Base-by-base conservation (phyloP, 176 grass and related monocot genomes). In the Phragmites australis region DNA sequence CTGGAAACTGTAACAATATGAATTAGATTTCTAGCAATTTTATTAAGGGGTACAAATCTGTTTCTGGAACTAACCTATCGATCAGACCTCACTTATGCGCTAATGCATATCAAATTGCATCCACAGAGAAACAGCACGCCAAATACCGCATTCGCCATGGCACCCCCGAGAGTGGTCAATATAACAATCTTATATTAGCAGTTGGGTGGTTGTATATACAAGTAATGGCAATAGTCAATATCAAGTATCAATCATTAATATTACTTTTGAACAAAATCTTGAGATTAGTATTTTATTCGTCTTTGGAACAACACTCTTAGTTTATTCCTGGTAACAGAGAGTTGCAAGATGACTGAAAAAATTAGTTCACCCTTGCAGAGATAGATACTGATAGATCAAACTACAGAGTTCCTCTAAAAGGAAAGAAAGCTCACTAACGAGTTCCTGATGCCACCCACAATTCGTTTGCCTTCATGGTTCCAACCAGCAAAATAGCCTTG, bases 391-490 rank as follows among this genome's bases (percentile, higher is more conserved):
- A 49, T 30, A 75, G 12, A 75, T 30, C 19, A 80, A 32, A 74
- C 3, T 52, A 2, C 9, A 34, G 8, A 12, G 14, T 55, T 72
- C 6, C 27, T 27, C 8, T 6, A 6, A 43, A 72, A 53, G 34
- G 2, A 73, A 43, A 54, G 17, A 46, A 22, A 31, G 12, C 54
- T 50, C 5, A 1, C 3, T 22, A 68, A 81, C 70, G 51, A 68
- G 8, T 68, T 76, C 70, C 6, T 68, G 69, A 40, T 76, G 72
- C n/a, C n/a, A n/a, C n/a, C n/a, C n/a, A n/a, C n/a, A n/a, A 49
- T 1, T 21, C 41, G n/a, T n/a, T n/a, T n/a, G n/a, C n/a, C n/a
- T n/a, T n/a, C n/a, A n/a, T n/a, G n/a, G n/a, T n/a, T 66, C 49
- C 48, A 80, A 16, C 5, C 11, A 75, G n/a, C 11, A 37, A 39